A percentile compares a stretch with the other conserved stretches of the same genome.
Conservation (phyloP, 1,139 yeast genomes). For the Suhomyces ambrosiae region DNA sequence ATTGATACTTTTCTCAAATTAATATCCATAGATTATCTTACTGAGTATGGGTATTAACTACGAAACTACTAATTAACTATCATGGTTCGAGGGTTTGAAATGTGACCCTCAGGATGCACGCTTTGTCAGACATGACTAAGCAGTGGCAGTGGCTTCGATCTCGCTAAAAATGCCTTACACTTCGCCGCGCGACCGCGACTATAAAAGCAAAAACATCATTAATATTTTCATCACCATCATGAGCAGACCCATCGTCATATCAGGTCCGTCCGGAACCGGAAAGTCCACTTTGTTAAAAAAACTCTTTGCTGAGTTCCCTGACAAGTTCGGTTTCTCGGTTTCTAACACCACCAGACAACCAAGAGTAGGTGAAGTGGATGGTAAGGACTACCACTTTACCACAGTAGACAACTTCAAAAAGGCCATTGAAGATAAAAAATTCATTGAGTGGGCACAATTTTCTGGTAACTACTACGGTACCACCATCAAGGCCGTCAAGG, state of each 20-base stretch:
- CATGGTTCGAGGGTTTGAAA: no score
- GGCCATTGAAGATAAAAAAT: constrained; percentile 71
- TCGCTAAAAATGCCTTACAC: not conserved
- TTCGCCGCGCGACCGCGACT: not conserved
- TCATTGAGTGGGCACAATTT: constrained; percentile 97
- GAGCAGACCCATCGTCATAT: constrained; percentile 85
- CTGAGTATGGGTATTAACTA: no score
- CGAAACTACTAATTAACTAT: no score
- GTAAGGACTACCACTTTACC: constrained; percentile 85
- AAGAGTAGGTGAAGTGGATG: constrained; percentile 87
- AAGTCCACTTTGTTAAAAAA: constrained; percentile 91
- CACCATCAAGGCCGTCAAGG: constrained; percentile 78
- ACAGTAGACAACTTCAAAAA: constrained; percentile 76
- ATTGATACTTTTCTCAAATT: no score
- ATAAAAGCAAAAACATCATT: not conserved
- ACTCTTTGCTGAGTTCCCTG: constrained; percentile 87
- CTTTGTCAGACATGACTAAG: not conserved
- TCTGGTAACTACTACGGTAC: constrained; percentile 98
- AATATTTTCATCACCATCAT: constrained; percentile 8
- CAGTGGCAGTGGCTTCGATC: not conserved
- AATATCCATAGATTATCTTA: no score
- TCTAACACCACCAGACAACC: constrained; percentile 94
- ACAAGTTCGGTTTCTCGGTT: constrained; percentile 87
- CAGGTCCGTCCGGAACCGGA: constrained; percentile 98
- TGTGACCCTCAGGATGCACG: no score